These are phyloP conservation scores for Astragalus membranaceus DNA, from an alignment of 306 rosid genomes.

Conservation along the genomic window DNA sequence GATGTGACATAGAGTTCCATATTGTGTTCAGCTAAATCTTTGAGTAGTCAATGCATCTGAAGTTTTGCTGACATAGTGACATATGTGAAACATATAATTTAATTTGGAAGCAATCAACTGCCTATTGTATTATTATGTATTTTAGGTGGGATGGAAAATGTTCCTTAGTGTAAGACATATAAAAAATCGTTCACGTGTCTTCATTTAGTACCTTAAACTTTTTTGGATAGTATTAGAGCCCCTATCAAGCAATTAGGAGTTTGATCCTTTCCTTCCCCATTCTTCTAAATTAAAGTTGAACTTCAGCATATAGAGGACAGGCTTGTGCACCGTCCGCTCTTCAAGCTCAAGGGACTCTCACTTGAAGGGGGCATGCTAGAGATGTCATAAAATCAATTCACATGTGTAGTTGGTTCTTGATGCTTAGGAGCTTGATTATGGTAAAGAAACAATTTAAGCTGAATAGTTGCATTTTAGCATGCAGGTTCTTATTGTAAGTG, in stretches of 20 bases:
- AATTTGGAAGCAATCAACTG: neutral
- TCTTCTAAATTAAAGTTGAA: neutral
- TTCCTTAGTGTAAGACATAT: neutral
- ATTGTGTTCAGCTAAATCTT: neutral
- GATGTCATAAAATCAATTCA: neutral
- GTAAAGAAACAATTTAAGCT: neutral
- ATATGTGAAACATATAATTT: neutral
- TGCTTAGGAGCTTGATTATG: neutral
- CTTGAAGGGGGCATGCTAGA: neutral
- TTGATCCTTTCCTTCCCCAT: neutral
- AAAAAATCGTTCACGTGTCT: neutral
- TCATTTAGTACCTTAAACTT: neutral
- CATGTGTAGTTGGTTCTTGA: neutral
- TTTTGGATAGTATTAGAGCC: neutral
- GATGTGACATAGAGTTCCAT: conserved; percentile 6
- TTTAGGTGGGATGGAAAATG: neutral
- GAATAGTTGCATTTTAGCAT: neutral
- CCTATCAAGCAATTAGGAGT: neutral
- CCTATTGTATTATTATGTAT: neutral
- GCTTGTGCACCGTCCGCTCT: neutral
- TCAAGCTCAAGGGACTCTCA: neutral
- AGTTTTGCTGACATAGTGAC: neutral
- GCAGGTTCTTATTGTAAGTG: neutral
- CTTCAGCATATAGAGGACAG: neutral
- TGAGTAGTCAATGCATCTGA: conserved; percentile 13